Percentiles rank a stretch among this genome's conserved stretches.
Evolutionary conservation across 1,284 basidiomycete genomes (phyloP).

Genomic region (Tilletia caries): DNA sequence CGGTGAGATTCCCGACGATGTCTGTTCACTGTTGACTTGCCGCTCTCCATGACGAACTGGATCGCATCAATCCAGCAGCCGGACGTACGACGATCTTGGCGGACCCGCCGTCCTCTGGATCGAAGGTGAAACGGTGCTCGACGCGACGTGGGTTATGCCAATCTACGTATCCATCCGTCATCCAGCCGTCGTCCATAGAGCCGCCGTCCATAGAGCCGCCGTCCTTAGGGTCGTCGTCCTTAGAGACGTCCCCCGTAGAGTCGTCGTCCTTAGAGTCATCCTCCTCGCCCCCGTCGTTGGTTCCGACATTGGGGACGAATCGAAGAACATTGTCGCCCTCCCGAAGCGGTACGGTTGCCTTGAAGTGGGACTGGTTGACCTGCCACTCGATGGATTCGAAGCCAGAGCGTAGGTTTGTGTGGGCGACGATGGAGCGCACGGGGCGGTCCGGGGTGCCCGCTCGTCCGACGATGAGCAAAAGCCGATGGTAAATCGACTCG

Average conservation of each 20-base stretch:
- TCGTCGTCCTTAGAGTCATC: too few relatives aligned
- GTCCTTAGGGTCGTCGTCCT: too few relatives aligned
- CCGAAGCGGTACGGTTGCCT: background rate
- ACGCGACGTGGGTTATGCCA: background rate
- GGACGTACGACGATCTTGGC: constrained; percentile 22
- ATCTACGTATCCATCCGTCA: background rate
- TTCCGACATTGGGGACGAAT: too few relatives aligned
- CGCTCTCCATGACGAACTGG: constrained; percentile 25
- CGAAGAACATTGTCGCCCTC: constrained; percentile 1
- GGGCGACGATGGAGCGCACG: background rate
- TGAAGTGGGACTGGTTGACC: constrained; percentile 12
- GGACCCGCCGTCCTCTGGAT: constrained; percentile 18
- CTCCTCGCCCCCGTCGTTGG: too few relatives aligned
- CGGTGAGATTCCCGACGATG: constrained; percentile 23
- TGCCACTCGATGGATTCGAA: background rate
- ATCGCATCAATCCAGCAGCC: constrained; percentile 35
- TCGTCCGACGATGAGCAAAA: background rate
- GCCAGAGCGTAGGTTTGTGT: background rate
- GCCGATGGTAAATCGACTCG: background rate
- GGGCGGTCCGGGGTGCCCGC: background rate
- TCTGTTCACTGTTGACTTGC: constrained; percentile 23
- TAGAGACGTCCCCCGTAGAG: too few relatives aligned
- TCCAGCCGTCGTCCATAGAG: too few relatives aligned
- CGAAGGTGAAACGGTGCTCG: background rate
- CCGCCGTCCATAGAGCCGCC: too few relatives aligned